Evolutionary conservation across 176 grass and related monocot genomes (phyloP), one percentile per base, ranked within the genome.

Genomic region (Guadua angustifolia): DNA sequence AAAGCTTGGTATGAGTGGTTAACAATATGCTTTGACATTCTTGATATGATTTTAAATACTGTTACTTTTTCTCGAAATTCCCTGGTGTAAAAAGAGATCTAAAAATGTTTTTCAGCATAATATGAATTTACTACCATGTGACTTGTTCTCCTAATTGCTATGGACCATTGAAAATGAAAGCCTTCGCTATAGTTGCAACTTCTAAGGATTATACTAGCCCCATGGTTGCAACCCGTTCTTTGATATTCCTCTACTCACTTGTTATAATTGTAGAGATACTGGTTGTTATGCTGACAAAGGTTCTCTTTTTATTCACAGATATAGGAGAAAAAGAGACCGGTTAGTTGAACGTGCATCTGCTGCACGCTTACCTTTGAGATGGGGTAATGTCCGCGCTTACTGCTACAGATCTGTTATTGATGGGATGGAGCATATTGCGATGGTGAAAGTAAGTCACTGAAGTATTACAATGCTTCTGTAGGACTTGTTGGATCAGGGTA

Each of bases 401-500:
- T 94, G 94, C 77, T 97, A 97, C 84, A 91, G 57, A 82, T 94
- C 94, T 87, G 73, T 97, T 81, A 89, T 97, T 78, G 94, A 97
- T 86, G 94, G 94, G 50, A 97, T 94, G n/a, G 94, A 97, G 38
- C 94, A 97, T 94, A 94, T 94, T 70, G 90, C 92, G 45, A 97
- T 94, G 92, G 94, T 94, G 79, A 97, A 94, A 85, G 94, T 36
- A 36, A 36, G 35, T 36, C 4, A 36, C 35, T 36, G 35, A 36
- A 36, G 35, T 36, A 36, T 36, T 36, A 4, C 2, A 36, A 2
- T 36, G 35, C 35, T 36, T 36, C 35, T 36, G 35, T 36, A 36
- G 35, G 35, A 36, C 35, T 36, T 36, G 35, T 36, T 36, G 35
- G 2, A 36, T 4, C 35, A 36, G 29, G 29, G 29, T 29, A 29